Percentiles rank a stretch among this genome's conserved stretches.
These are phyloP conservation scores for Diophrys appendiculata DNA, from an alignment of 73 alveolate genomes.

Conservation along the genomic window DNA sequence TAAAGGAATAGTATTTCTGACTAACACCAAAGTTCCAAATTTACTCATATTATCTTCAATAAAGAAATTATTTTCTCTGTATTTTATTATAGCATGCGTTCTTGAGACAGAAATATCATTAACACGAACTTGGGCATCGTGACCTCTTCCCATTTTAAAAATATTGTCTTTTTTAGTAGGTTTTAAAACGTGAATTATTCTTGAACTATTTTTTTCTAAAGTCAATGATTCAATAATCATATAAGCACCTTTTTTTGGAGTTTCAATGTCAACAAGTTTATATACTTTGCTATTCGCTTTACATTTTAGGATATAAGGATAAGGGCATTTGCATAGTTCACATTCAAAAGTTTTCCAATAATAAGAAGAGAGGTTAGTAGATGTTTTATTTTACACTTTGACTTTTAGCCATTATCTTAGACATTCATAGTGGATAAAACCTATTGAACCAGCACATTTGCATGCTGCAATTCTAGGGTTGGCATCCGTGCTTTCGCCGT, in stretches of 20 bases:
- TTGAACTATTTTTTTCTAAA: constrained; percentile 55
- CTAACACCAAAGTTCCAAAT: constrained; percentile 83
- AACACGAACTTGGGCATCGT: constrained; percentile 78
- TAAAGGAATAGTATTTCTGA: constrained; percentile 17
- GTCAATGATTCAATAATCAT: constrained; percentile 58
- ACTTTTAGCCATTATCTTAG: constrained; percentile 79
- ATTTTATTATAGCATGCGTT: constrained; percentile 71
- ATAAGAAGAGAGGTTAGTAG: constrained; percentile 50
- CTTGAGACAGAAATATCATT: constrained; percentile 86
- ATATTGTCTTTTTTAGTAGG: constrained; percentile 13
- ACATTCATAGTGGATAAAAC: constrained; percentile 81
- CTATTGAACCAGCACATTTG: constrained; percentile 80
- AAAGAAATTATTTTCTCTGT: constrained; percentile 27
- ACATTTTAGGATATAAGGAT: constrained; percentile 66
- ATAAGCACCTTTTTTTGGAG: constrained; percentile 37
- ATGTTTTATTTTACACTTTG: constrained; percentile 12
- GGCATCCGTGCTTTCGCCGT: constrained; percentile 67
- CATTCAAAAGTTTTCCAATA: constrained; percentile 79
- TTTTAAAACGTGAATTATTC: constrained; percentile 57
- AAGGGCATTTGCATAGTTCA: constrained; percentile 82
- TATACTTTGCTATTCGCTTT: constrained; percentile 25
- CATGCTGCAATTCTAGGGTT: constrained; percentile 83
- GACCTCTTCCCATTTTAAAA: constrained; percentile 79
- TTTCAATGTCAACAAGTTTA: constrained; percentile 51
- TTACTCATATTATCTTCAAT: constrained; percentile 75